A percentile compares a stretch with the other conserved stretches of the same genome.
These are phyloP conservation scores for Termitomyces sp. DNA, from an alignment of 768 basidiomycete genomes.

Conservation along the genomic window DNA sequence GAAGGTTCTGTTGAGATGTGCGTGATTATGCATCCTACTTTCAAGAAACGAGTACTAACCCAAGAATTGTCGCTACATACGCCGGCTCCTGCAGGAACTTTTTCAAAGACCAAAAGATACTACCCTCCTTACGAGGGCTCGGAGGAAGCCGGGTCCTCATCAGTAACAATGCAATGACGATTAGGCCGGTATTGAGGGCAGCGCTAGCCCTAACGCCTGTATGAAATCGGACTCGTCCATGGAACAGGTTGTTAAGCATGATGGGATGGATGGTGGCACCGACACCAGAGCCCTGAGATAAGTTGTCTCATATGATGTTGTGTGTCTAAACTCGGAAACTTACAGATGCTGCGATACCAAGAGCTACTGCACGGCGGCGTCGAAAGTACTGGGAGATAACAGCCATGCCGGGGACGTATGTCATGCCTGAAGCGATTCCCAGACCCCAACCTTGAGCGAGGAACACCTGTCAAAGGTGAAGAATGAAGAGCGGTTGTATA, in stretches of 20 bases:
- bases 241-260: conserved; percentile 53
- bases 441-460: conserved; percentile 41
- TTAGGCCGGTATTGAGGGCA: conserved; percentile 6
- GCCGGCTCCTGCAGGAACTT: conserved; percentile 35
- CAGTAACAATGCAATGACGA: conserved; percentile 13
- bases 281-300: conserved; percentile 37
- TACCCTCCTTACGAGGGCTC: conserved; percentile 23
- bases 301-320: neutral
- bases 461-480: conserved; percentile 28
- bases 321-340: conserved; percentile 4
- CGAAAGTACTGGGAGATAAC: conserved; percentile 47
- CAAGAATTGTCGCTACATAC: conserved; percentile 35
- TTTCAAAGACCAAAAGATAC: conserved; percentile 20
- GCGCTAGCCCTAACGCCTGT: conserved; percentile 31
- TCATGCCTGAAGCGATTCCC: conserved; percentile 40
- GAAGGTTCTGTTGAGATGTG: conserved; percentile 21
- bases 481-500: neutral
- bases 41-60: conserved; percentile 17
- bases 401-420: conserved; percentile 41
- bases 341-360: conserved; percentile 41
- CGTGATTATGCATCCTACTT: neutral
- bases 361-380: conserved; percentile 37
- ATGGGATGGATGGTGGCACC: conserved; percentile 63
- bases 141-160: conserved; percentile 37
- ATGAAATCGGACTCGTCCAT: conserved; percentile 48